phyloP scores from a whole-genome alignment of 768 basidiomycete species.

The Tylopilus sp. region DNA sequence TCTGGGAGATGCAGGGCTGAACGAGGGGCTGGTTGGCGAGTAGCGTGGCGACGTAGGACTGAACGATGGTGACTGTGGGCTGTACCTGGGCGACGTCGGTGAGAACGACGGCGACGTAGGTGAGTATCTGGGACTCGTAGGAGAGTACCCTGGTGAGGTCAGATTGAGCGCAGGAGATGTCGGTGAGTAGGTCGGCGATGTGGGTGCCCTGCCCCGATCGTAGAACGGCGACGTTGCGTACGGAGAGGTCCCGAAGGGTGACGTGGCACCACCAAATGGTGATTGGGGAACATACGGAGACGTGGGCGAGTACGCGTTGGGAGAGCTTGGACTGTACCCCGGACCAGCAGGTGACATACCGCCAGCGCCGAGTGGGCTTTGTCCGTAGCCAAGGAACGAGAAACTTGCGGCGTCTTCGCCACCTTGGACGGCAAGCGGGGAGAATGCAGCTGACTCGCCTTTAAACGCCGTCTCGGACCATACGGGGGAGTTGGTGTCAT shows the following conservation, averaged over 20 bases:
- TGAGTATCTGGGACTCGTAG: conserved; percentile 76
- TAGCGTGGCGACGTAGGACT: conserved; percentile 88
- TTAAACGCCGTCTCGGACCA: conserved; percentile 76
- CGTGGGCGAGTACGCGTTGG: conserved; percentile 83
- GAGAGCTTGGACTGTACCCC: conserved; percentile 89
- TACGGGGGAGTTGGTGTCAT: conserved; percentile 86
- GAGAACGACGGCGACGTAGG: conserved; percentile 84
- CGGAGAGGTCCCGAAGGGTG: conserved; percentile 77
- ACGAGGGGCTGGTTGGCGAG: conserved; percentile 87
- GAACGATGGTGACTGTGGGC: conserved; percentile 88
- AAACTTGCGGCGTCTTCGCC: conserved; percentile 81
- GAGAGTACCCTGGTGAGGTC: conserved; percentile 69
- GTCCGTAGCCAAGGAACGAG: conserved; percentile 73
- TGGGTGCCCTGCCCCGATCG: conserved; percentile 57
- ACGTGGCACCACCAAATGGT: conserved; percentile 77
- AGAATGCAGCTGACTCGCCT: conserved; percentile 88
- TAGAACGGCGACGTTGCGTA: conserved; percentile 87
- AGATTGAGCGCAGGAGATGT: conserved; percentile 81
- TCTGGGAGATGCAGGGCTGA: conserved; percentile 90
- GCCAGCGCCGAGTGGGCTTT: conserved; percentile 79
- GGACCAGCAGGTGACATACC: conserved; percentile 87
- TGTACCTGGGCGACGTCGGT: conserved; percentile 80
- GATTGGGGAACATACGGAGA: conserved; percentile 88
- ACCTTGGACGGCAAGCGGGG: conserved; percentile 82
- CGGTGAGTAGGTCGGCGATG: conserved; percentile 85